Evolutionary conservation across 1,284 basidiomycete genomes (phyloP), one percentile per base, ranked within the genome.

Genomic region (Dichomitus squalens): DNA sequence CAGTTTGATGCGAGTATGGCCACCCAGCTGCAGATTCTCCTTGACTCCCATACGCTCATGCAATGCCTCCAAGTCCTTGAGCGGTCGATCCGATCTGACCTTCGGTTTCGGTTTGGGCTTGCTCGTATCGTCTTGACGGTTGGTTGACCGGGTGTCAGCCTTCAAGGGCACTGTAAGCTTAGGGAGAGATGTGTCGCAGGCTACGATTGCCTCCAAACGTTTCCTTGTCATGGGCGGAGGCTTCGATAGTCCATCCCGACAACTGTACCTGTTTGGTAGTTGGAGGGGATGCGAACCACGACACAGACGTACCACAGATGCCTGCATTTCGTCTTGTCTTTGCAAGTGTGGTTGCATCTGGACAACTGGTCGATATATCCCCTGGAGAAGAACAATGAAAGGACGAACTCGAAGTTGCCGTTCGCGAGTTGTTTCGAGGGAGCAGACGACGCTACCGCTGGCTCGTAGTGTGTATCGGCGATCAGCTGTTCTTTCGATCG

Each of bases 291-390:
- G 23, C 18, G 4, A 23, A 14, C 14, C 36, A n/a, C 18, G 35
- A 31, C 44, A 46, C 36, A 63, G 50, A 58, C 77, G 64, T 64
- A 90, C 91, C 90, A 93, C 33, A 86, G 68, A 74, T 93, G 90
- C 25, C 86, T 80, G 67, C 91, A 93, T 44, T 76, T 79, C 2
- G 75, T 74, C 70, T 92, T 93, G 66, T 91, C 84, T 67, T 87
- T 90, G 76, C 91, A 93, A n/a, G 77, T 58, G 65, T 93, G 91
- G 63, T 90, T 89, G 66, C 91, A 93, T 56, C 90, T 92, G 51
- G 2, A 11, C 3, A 6, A 18, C 1, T 7, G 3, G 3, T 40
- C 21, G 38, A 39, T 16, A 7, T 46, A 12, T 7, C 0, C 6
- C 18, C 4, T 7, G 1, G 20, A 4, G 4, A 21, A 5, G 4